These are phyloP conservation scores for Phaeotremella fagi DNA, from an alignment of 768 basidiomycete genomes.

Conservation along the genomic window DNA sequence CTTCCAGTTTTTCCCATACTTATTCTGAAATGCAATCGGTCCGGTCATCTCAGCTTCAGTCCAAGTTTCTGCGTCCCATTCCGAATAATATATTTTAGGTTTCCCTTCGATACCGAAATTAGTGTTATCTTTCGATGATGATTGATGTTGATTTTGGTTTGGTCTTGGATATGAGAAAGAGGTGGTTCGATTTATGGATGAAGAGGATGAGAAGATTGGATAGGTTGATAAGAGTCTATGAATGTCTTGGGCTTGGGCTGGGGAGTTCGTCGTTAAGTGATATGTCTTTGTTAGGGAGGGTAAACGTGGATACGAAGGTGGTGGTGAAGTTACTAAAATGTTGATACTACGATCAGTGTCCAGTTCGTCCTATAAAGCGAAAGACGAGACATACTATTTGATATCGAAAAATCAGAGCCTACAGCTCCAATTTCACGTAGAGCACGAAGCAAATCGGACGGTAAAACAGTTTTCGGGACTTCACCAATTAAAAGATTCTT, in stretches of 20 bases:
- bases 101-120: background rate
- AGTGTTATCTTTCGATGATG: background rate
- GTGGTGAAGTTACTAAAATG: conserved; percentile 9
- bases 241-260: background rate
- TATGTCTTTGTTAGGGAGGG: conserved; percentile 12
- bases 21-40: background rate
- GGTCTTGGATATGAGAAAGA: background rate
- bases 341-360: background rate
- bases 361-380: background rate
- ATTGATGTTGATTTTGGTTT: too few relatives aligned
- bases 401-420: conserved; percentile 3
- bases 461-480: conserved; percentile 7
- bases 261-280: conserved; percentile 5
- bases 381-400: conserved; percentile 5
- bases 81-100: background rate
- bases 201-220: conserved; percentile 3
- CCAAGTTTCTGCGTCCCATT: conserved; percentile 1
- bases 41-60: background rate
- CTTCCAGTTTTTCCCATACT: background rate
- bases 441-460: conserved; percentile 7
- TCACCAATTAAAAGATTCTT: conserved; percentile 7
- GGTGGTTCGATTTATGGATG: background rate
- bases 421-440: conserved; percentile 11
- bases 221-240: conserved; percentile 1
- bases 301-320: conserved; percentile 12